Conservation (phyloP, 495 filamentous ascomycete species). For the Pseudotulostoma volvatum region DNA sequence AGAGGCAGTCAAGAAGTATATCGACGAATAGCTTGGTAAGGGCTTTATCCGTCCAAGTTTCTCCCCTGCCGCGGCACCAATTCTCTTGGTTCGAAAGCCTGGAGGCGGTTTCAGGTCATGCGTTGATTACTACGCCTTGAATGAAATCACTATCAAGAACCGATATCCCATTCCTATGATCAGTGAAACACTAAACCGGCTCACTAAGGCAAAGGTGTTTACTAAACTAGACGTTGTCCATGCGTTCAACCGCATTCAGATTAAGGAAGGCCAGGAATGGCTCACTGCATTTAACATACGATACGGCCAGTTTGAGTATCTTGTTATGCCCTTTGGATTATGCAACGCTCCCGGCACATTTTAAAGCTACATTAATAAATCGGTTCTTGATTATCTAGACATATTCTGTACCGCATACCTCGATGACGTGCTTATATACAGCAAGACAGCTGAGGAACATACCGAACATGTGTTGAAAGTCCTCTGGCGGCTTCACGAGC, state of each 20-base stretch:
- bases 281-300: slow-evolving; percentile 10
- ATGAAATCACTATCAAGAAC: not conserved
- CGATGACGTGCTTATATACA: slow-evolving; percentile 9
- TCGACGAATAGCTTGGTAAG: not conserved
- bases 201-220: not conserved
- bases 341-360: slow-evolving; percentile 7
- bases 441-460: slow-evolving; percentile 5
- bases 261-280: slow-evolving; percentile 1
- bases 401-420: slow-evolving; percentile 6
- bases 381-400: slow-evolving; percentile 5
- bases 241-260: not conserved
- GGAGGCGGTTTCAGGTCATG: not conserved
- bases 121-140: not conserved
- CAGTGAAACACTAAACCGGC: not conserved
- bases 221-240: not conserved
- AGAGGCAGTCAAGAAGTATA: not conserved
- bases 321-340: slow-evolving; percentile 8
- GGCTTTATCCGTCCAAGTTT: not conserved
- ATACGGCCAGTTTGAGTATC: slow-evolving; percentile 8
- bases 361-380: slow-evolving; percentile 7
- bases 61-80: not conserved
- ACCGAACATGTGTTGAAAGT: slow-evolving; percentile 2
- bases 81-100: not conserved
- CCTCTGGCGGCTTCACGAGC: slow-evolving; percentile 3
- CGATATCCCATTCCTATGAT: not conserved